Conservation (phyloP, 1,284 basidiomycete species). For the Omphalotus olearius region DNA sequence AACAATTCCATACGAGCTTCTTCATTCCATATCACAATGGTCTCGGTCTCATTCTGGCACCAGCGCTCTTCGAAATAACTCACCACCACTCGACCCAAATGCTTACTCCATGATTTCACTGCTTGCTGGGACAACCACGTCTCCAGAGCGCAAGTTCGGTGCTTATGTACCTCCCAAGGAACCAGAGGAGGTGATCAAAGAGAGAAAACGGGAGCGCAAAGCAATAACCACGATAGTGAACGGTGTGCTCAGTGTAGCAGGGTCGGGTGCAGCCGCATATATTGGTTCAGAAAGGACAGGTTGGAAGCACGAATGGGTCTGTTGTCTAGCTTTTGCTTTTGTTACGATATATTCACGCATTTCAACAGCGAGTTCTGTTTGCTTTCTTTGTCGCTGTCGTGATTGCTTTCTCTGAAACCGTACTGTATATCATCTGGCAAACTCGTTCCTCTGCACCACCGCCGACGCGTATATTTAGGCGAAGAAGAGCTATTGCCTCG, state of each 20-base stretch:
- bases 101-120: slow-evolving; percentile 69
- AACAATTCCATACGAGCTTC: slow-evolving; percentile 57
- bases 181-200: slow-evolving; percentile 37
- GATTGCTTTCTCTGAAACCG: slow-evolving; percentile 63
- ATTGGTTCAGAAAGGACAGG: slow-evolving; percentile 61
- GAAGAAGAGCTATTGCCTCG: slow-evolving; percentile 19
- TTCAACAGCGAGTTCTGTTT: slow-evolving; percentile 53
- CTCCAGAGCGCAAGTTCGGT: slow-evolving; percentile 67
- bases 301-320: slow-evolving; percentile 67
- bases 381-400: slow-evolving; percentile 54
- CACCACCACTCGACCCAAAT: slow-evolving; percentile 42
- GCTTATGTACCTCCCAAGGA: slow-evolving; percentile 37
- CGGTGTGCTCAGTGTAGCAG: slow-evolving; percentile 61
- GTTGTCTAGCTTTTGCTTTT: slow-evolving; percentile 30
- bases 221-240: slow-evolving; percentile 68
- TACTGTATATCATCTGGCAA: slow-evolving; percentile 71
- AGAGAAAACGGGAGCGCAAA: slow-evolving; percentile 50
- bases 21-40: slow-evolving; percentile 65
- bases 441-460: slow-evolving; percentile 30
- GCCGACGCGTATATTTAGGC: slow-evolving; percentile 17
- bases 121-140: slow-evolving; percentile 69
- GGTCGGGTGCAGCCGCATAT: slow-evolving; percentile 64
- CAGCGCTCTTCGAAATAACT: slow-evolving; percentile 36
- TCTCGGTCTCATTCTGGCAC: slow-evolving; percentile 47
- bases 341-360: slow-evolving; percentile 5